Conservation (phyloP, 2,329 filamentous ascomycete genomes). For the Aspergillus japonicus region DNA sequence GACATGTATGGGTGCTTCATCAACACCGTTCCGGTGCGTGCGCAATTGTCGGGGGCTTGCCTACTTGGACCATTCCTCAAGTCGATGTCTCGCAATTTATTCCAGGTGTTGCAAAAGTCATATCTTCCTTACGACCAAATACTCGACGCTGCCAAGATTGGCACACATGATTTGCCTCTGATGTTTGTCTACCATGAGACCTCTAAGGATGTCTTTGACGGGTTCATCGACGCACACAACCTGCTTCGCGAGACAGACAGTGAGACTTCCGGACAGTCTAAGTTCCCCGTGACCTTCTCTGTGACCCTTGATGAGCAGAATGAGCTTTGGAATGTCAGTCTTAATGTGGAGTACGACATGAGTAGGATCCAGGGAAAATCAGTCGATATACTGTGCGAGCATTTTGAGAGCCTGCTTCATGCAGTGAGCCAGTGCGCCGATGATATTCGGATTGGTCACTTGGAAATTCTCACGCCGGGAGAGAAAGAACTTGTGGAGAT, state of each 20-base stretch:
- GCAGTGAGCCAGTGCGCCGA: not conserved
- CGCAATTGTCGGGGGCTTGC: not conserved
- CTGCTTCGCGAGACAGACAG: not conserved
- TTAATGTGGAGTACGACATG: not conserved
- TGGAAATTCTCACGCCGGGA: not conserved
- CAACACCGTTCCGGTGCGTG: not conserved
- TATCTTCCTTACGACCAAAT: not conserved
- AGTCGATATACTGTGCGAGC: not conserved
- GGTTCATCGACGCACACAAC: not conserved
- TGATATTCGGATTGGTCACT: not conserved
- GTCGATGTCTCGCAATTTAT: not conserved
- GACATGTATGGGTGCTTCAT: not conserved
- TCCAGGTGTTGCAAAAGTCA: not conserved
- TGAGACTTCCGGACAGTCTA: not conserved
- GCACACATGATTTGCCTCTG: not conserved
- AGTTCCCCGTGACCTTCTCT: not conserved
- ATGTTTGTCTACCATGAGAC: not conserved
- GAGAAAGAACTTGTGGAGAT: not conserved
- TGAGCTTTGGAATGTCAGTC: not conserved
- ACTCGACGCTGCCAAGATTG: not conserved
- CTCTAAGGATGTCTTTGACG: not conserved
- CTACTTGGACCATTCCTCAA: not conserved
- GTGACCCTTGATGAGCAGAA: not conserved
- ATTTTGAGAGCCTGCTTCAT: not conserved
- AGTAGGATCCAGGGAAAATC: not conserved